phyloP scores from a whole-genome alignment of 495 filamentous ascomycete genomes.

The Penicillium diatomitis region DNA sequence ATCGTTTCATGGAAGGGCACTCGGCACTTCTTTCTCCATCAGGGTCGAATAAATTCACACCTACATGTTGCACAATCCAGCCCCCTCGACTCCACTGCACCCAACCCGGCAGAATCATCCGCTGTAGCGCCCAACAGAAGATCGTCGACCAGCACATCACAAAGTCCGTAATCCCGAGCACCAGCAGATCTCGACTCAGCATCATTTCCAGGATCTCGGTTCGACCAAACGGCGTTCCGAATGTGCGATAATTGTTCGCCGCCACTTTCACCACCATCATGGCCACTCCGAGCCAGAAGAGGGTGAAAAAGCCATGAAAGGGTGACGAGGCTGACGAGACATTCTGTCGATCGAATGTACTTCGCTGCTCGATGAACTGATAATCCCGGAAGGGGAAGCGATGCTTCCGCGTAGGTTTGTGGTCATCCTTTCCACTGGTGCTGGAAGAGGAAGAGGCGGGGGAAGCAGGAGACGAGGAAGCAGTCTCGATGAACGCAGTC shows the following conservation, averaged over 20 bases:
- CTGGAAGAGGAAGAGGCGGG: no score
- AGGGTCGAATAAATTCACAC: not conserved
- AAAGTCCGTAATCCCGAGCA: slow-evolving; percentile 57
- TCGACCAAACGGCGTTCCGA: slow-evolving; percentile 53
- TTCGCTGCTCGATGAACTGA: slow-evolving; percentile 60
- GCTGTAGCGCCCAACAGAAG: slow-evolving; percentile 52
- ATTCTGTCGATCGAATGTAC: slow-evolving; percentile 63
- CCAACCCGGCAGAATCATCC: slow-evolving; percentile 39
- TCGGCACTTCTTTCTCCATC: no score
- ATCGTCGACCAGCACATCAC: slow-evolving; percentile 52
- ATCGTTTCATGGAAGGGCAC: no score
- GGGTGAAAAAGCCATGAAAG: slow-evolving; percentile 68
- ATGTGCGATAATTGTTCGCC: slow-evolving; percentile 52
- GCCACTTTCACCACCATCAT: slow-evolving; percentile 53
- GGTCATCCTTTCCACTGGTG: slow-evolving; percentile 4
- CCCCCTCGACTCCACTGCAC: slow-evolving; percentile 55
- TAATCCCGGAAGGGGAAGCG: slow-evolving; percentile 50
- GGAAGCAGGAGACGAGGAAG: no score
- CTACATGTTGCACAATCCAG: slow-evolving; percentile 59
- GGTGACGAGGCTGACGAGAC: slow-evolving; percentile 43
- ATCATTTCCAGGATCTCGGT: slow-evolving; percentile 62
- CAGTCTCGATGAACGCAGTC: slow-evolving; percentile 27
- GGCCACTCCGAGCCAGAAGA: slow-evolving; percentile 62
- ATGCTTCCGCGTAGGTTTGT: slow-evolving; percentile 26
- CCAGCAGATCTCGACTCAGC: slow-evolving; percentile 55